Percentiles rank a stretch among this genome's conserved stretches.
These are phyloP conservation scores for Stagonosporopsis cucurbitacearum DNA, from an alignment of 2,329 filamentous ascomycete genomes.

Conservation along the genomic window DNA sequence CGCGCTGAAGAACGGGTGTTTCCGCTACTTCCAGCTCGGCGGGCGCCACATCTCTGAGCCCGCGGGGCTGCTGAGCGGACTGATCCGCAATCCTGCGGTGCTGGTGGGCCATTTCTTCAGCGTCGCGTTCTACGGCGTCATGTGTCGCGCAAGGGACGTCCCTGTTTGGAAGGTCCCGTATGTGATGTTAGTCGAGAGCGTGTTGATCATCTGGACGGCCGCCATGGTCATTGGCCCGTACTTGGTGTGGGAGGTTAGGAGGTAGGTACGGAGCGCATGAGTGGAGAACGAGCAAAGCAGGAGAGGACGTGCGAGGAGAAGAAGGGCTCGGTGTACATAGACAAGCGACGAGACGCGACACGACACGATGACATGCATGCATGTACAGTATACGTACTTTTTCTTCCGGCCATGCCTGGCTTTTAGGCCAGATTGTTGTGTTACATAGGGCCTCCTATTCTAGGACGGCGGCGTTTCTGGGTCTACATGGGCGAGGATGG, in stretches of 20 bases:
- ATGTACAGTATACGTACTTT: constrained; percentile 3
- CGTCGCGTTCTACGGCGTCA: constrained; percentile 88
- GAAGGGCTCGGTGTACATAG: constrained; percentile 1
- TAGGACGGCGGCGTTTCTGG: too few species aligned
- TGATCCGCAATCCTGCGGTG: constrained; percentile 77
- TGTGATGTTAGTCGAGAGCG: constrained; percentile 67
- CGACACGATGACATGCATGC: constrained; percentile 1
- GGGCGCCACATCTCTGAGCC: constrained; percentile 78
- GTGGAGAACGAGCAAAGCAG: background rate
- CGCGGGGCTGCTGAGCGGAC: constrained; percentile 78
- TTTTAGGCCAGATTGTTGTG: constrained; percentile 30
- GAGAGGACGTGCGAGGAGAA: background rate
- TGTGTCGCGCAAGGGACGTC: constrained; percentile 64
- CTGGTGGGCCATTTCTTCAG: constrained; percentile 94
- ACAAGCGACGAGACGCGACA: background rate
- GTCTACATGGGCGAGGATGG: too few species aligned
- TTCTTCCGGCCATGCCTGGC: background rate
- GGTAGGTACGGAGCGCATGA: constrained; percentile 26
- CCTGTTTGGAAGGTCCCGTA: constrained; percentile 51
- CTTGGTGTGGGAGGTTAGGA: constrained; percentile 70
- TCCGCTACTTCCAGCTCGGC: constrained; percentile 83
- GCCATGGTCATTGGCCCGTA: constrained; percentile 84
- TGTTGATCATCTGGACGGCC: constrained; percentile 79
- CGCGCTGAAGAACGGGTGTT: constrained; percentile 87
- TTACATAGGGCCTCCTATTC: too few species aligned